A percentile compares a stretch with the other conserved stretches of the same genome.
phyloP scores from a whole-genome alignment of 176 grass and related monocot genomes.

The Zoysia pacifica region DNA sequence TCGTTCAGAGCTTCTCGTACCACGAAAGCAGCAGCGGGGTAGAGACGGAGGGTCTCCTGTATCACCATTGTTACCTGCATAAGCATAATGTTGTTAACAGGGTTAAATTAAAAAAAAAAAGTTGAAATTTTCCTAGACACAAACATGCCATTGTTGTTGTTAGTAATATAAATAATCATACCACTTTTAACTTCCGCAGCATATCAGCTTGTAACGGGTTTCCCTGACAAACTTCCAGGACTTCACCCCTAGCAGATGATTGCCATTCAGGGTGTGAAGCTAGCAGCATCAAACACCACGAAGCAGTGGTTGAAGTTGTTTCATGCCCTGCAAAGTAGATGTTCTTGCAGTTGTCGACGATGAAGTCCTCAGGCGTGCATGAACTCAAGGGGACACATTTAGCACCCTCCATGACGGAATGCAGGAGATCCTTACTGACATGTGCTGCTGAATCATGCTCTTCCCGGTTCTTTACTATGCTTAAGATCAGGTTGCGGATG shows the following conservation, averaged over 20 bases:
- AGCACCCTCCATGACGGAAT: constrained; percentile 66
- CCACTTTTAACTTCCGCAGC: constrained; percentile 66
- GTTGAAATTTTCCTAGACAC: not conserved
- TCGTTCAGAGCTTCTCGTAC: constrained; percentile 50
- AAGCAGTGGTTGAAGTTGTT: constrained; percentile 51
- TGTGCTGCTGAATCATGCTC: constrained; percentile 8
- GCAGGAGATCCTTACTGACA: constrained; percentile 47
- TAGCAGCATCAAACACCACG: constrained; percentile 85
- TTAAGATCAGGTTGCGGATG: constrained; percentile 48
- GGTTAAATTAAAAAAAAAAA: not conserved
- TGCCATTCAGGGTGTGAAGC: constrained; percentile 74
- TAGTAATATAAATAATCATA: constrained; percentile 17
- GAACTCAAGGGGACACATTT: constrained; percentile 5
- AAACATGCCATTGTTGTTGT: not conserved
- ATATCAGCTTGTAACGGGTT: constrained; percentile 29
- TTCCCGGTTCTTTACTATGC: constrained; percentile 47
- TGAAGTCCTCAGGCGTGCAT: constrained; percentile 45
- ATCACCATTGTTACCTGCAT: constrained; percentile 83
- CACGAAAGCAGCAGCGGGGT: constrained; percentile 45
- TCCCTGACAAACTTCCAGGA: constrained; percentile 49
- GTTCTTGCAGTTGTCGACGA: constrained; percentile 88
- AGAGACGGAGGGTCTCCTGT: constrained; percentile 70
- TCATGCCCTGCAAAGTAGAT: constrained; percentile 84
- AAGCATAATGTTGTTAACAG: not conserved
- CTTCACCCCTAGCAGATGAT: constrained; percentile 40